Conservation (phyloP, 306 rosid genomes). For the Castanea mollissima region DNA sequence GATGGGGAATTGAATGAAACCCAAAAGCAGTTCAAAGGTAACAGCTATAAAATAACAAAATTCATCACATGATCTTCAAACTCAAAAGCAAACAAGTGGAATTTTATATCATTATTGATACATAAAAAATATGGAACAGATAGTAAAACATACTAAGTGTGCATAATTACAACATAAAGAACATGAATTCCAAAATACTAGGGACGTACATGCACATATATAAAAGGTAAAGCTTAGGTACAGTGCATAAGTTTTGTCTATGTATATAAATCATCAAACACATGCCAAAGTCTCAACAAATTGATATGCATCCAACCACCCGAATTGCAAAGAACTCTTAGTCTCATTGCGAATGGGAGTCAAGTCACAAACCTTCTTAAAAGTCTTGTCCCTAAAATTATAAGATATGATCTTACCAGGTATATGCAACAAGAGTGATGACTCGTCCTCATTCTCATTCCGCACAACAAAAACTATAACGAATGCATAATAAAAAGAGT, state of each 20-base stretch:
- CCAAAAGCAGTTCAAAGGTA: neutral
- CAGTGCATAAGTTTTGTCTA: neutral
- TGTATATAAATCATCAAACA: conserved; percentile 1
- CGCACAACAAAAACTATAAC: conserved; percentile 5
- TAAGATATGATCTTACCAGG: conserved; percentile 23
- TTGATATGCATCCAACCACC: conserved; percentile 16
- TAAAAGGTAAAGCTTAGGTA: no score
- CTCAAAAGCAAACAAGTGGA: no score
- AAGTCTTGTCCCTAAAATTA: conserved; percentile 2
- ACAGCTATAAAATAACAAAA: neutral
- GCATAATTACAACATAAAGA: no score
- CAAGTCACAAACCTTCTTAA: neutral
- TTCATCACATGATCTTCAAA: no score
- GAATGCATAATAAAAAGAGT: neutral
- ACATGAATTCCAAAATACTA: no score
- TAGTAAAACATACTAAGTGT: no score
- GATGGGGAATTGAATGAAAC: neutral
- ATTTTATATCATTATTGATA: no score
- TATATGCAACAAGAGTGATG: conserved; percentile 21
- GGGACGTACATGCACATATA: no score
- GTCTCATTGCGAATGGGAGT: neutral
- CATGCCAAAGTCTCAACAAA: conserved; percentile 27
- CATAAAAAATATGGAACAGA: no score
- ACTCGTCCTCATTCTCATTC: conserved; percentile 18
- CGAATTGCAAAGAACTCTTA: neutral